Percentiles rank a stretch among this genome's conserved stretches.
These are phyloP conservation scores for Deinandra increscens DNA, from an alignment of 129 eudicot species.

Conservation along the genomic window DNA sequence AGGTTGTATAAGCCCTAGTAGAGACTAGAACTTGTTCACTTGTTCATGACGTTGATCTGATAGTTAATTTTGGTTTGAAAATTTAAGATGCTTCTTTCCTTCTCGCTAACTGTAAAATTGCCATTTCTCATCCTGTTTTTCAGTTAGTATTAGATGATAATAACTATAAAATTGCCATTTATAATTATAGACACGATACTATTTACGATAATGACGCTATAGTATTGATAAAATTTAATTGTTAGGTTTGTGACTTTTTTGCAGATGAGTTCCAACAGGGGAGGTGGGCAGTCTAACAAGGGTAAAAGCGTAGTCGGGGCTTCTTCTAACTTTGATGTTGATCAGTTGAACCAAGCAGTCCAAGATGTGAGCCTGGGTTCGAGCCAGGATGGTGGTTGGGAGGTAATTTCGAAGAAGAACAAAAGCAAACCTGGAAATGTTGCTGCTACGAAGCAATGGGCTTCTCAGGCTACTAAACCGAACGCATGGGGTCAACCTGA, in stretches of 20 bases:
- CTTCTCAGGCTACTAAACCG: constrained; percentile 7
- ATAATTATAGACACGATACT: too few species aligned
- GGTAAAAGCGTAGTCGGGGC: constrained; percentile 1
- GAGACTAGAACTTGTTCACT: not conserved
- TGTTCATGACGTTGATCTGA: not conserved
- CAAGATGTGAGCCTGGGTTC: constrained; percentile 11
- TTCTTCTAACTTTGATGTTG: not conserved
- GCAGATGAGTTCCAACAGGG: constrained; percentile 9
- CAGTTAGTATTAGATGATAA: too few species aligned
- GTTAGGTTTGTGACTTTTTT: not conserved
- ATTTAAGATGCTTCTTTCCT: too few species aligned
- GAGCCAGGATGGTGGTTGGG: constrained; percentile 7
- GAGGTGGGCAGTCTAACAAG: constrained; percentile 8
- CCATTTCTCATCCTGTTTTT: not conserved
- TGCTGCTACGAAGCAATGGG: not conserved
- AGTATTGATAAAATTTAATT: too few species aligned
- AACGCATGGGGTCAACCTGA: constrained; percentile 7
- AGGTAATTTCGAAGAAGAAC: constrained; percentile 11
- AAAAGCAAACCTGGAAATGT: not conserved
- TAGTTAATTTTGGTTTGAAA: not conserved
- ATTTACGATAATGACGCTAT: too few species aligned
- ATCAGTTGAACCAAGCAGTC: constrained; percentile 1
- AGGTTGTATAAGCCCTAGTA: not conserved
- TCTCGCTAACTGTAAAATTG: not conserved
- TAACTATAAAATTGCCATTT: too few species aligned